phyloP scores from a whole-genome alignment of 2,329 filamentous ascomycete genomes.

The Curvularia spicifera region DNA sequence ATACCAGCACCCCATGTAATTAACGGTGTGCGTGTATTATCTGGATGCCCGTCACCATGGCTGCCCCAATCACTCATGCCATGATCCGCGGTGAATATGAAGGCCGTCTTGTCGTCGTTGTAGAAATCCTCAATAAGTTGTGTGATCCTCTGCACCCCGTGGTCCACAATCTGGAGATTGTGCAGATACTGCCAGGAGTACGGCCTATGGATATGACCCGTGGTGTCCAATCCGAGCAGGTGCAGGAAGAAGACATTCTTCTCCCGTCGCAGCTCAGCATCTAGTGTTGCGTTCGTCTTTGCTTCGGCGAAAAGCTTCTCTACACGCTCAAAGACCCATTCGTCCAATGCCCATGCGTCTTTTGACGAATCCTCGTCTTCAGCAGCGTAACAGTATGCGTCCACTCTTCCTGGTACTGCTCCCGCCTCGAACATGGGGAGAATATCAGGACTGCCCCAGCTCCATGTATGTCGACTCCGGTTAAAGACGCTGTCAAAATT shows the following conservation, averaged over 20 bases:
- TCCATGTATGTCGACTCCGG: slow-evolving; percentile 94
- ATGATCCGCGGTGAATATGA: slow-evolving; percentile 96
- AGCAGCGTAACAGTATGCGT: slow-evolving; percentile 81
- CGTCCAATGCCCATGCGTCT: slow-evolving; percentile 80
- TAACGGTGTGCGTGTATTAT: slow-evolving; percentile 93
- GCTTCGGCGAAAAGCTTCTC: slow-evolving; percentile 85
- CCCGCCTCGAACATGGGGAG: slow-evolving; percentile 95
- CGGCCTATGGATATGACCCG: slow-evolving; percentile 82
- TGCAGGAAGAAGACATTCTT: slow-evolving; percentile 96
- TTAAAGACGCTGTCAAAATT: slow-evolving; percentile 99
- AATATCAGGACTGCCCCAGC: slow-evolving; percentile 98
- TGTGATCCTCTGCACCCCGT: slow-evolving; percentile 84
- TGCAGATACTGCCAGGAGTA: slow-evolving; percentile 95
- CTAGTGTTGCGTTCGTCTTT: slow-evolving; percentile 75
- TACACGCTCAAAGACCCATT: slow-evolving; percentile 95
- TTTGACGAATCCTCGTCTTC: slow-evolving; percentile 91
- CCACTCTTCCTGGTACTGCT: slow-evolving; percentile 84
- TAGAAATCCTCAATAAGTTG: slow-evolving; percentile 87
- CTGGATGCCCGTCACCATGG: slow-evolving; percentile 95
- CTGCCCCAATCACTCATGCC: slow-evolving; percentile 99
- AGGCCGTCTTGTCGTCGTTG: slow-evolving; percentile 80
- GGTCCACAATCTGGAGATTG: slow-evolving; percentile 93
- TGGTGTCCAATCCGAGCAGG: slow-evolving; percentile 88
- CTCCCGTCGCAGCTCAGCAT: slow-evolving; percentile 75
- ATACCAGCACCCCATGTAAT: slow-evolving; percentile 94